Evolutionary conservation across 805 yeast species (phyloP).

Genomic region (Wickerhamiella domercqiae): DNA sequence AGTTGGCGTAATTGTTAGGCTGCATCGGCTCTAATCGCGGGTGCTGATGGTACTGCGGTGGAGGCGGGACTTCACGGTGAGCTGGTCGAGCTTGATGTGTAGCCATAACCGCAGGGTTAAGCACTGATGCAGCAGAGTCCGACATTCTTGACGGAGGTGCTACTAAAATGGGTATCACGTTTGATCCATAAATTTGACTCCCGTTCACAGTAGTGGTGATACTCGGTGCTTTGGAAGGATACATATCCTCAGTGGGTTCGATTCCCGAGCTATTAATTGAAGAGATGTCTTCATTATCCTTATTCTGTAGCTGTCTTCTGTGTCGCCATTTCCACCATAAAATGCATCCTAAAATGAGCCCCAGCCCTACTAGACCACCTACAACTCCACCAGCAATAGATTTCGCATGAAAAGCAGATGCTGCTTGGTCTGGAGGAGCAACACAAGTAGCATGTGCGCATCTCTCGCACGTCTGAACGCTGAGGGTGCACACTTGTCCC

Average conservation of each 20-base stretch:
- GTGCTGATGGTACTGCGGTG: too few species aligned
- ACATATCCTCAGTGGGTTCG: not conserved
- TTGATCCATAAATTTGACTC: conserved; percentile 45
- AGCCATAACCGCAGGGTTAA: too few species aligned
- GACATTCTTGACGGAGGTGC: not conserved
- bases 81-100: too few species aligned
- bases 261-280: not conserved
- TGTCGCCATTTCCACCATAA: conserved; percentile 13
- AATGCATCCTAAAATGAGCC: conserved; percentile 23
- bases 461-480: conserved; percentile 39
- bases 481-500: conserved; percentile 39
- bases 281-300: not conserved
- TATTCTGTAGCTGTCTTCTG: conserved; percentile 7
- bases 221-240: conserved; percentile 28
- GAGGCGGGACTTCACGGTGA: too few species aligned
- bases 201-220: conserved; percentile 17
- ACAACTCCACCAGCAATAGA: conserved; percentile 62
- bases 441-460: conserved; percentile 45
- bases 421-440: conserved; percentile 1
- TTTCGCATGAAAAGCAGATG: conserved; percentile 27
- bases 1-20: too few species aligned
- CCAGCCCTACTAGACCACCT: conserved; percentile 40
- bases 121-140: too few species aligned
- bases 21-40: too few species aligned
- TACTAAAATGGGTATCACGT: conserved; percentile 54